phyloP scores from a whole-genome alignment of 1,284 basidiomycete genomes.

The Ceratobasidium sp. region DNA sequence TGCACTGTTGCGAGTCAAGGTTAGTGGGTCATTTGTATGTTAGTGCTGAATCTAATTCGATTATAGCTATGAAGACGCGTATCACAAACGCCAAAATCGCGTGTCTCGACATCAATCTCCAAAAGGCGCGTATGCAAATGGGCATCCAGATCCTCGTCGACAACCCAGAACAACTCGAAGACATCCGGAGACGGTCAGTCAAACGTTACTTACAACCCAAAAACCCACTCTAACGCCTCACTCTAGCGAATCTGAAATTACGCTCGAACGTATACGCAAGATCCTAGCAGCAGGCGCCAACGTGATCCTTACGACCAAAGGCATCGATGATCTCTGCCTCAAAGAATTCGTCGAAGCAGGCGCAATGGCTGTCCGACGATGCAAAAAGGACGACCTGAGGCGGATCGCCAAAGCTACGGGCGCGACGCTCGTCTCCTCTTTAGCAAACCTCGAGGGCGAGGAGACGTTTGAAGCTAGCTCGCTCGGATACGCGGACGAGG shows the following conservation, averaged over 20 bases:
- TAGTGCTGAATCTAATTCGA: slow-evolving; percentile 12
- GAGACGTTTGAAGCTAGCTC: slow-evolving; percentile 95
- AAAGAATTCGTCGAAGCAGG: slow-evolving; percentile 99
- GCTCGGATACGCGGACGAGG: slow-evolving; percentile 93
- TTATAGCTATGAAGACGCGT: slow-evolving; percentile 94
- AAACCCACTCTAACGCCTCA: neutral
- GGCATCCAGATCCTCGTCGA: slow-evolving; percentile 98
- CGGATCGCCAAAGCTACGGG: slow-evolving; percentile 98
- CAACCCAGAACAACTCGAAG: slow-evolving; percentile 95
- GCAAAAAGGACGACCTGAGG: slow-evolving; percentile 96
- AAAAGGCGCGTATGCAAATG: slow-evolving; percentile 97
- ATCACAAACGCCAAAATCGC: slow-evolving; percentile 96
- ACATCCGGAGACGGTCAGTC: slow-evolving; percentile 87
- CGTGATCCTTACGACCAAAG: slow-evolving; percentile 97
- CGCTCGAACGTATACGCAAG: slow-evolving; percentile 94
- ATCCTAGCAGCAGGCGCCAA: slow-evolving; percentile 97
- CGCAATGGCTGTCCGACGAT: slow-evolving; percentile 97
- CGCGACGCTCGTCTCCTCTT: slow-evolving; percentile 89
- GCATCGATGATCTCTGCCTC: slow-evolving; percentile 97
- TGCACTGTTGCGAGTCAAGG: slow-evolving; percentile 99
- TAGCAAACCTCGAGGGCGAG: slow-evolving; percentile 97
- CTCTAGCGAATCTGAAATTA: slow-evolving; percentile 92
- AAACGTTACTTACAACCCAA: slow-evolving; percentile 8
- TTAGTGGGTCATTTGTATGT: slow-evolving; percentile 53
- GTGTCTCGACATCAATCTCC: slow-evolving; percentile 97